Evolutionary conservation across 2,329 filamentous ascomycete species (phyloP), one percentile per base, ranked within the genome.

Genomic region (Nemania sp.): DNA sequence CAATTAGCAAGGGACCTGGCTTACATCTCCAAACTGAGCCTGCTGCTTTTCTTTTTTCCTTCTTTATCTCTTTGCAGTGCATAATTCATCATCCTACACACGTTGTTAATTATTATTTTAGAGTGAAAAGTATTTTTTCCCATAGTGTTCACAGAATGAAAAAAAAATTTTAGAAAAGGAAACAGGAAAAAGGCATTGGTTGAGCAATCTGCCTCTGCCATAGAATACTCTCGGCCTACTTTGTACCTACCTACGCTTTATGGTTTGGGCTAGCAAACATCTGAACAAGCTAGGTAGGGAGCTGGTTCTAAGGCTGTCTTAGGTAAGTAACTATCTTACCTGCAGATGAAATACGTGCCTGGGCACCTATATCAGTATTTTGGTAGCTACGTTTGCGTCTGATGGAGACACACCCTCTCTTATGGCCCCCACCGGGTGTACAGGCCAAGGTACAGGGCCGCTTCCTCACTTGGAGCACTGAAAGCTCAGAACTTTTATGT

Each of bases 341-440:
- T 29, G 7, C 25, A 29, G 25, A 7, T 7, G 25, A 7, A 7
- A 7, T 4, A 29, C 4, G 25, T 29, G 25, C 15, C n/a, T n/a
- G n/a, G n/a, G n/a, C n/a, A n/a, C n/a, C 18, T n/a, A 25, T 43
- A 21, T 35, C 12, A 13, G 11, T 45, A 29, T n/a, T n/a, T 37
- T 25, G n/a, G 4, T 29, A 46, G 12, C 32, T 45, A 48, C 48
- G 48, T 42, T 60, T 60, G 53, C 47, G 21, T 34, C 42, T 48
- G 42, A 60, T 60, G 54, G 48, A 32, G 10, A 47, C 48, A 57
- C 58, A 57, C 58, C 58, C 48, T 39, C 11, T 39, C 15, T n/a
- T 12, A 49, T 25, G 47, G 17, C 7, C 35, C 43, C 43, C 42
- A 18, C 25, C 25, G 4, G 7, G 25, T 3, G 25, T 29, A 29